A percentile compares a stretch with the other conserved stretches of the same genome.
These are phyloP conservation scores for Pichia insulana DNA, from an alignment of 805 yeast genomes.

Conservation along the genomic window DNA sequence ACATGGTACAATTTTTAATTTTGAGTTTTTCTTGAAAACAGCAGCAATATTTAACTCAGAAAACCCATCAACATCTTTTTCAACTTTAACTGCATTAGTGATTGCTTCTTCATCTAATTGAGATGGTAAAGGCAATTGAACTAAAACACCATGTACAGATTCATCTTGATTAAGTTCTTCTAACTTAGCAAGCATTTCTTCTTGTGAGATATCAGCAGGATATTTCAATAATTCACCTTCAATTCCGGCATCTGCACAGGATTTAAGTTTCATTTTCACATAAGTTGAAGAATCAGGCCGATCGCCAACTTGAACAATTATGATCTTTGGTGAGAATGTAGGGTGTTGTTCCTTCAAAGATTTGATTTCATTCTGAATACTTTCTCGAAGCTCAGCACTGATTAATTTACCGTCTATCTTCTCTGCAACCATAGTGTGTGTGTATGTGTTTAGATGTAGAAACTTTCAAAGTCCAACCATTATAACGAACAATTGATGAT, in stretches of 20 bases:
- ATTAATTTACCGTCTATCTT: conserved; percentile 55
- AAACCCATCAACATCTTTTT: conserved; percentile 94
- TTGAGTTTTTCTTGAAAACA: conserved; percentile 76
- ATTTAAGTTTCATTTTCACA: conserved; percentile 85
- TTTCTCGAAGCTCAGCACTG: conserved; percentile 37
- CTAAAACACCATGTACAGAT: conserved; percentile 73
- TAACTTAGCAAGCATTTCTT: conserved; percentile 49
- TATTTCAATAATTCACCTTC: conserved; percentile 57
- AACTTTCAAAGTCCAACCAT: too few species aligned
- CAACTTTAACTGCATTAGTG: conserved; percentile 72
- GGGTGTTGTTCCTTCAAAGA: conserved; percentile 34
- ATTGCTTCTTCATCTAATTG: conserved; percentile 70
- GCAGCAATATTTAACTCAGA: conserved; percentile 86
- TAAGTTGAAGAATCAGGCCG: conserved; percentile 89
- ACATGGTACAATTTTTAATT: conserved; percentile 81
- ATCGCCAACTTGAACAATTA: conserved; percentile 82
- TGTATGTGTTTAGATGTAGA: neutral
- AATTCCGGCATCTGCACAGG: conserved; percentile 78
- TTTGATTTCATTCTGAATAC: conserved; percentile 43
- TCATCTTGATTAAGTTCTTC: conserved; percentile 63
- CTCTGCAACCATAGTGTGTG: conserved; percentile 22
- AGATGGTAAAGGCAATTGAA: conserved; percentile 84
- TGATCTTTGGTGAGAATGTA: conserved; percentile 63
- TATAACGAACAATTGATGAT: too few species aligned
- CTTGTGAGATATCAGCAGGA: conserved; percentile 53